Percentiles rank a stretch among this genome's conserved stretches.
Evolutionary conservation across 306 rosid genomes (phyloP).

Genomic region (Castanopsis chinensis): DNA sequence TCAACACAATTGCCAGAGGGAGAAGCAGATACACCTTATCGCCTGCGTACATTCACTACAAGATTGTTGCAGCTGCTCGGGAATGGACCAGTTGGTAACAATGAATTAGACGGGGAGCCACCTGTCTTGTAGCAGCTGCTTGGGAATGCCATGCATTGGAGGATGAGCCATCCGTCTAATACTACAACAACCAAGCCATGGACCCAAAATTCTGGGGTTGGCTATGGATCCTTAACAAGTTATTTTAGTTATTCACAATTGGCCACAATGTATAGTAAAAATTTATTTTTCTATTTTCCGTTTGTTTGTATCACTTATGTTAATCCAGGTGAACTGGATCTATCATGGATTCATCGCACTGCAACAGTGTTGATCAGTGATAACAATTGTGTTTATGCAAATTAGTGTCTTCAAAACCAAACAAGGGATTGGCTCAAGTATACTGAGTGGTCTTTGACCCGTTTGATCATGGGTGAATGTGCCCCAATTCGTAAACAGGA

Average conservation of each 20-base stretch:
- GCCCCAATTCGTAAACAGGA: neutral
- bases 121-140: neutral
- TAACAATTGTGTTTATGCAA: neutral
- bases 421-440: neutral
- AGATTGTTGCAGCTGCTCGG: conserved; percentile 23
- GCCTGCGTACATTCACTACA: conserved; percentile 22
- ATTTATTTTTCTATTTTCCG: neutral
- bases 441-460: neutral
- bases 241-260: too few relatives aligned
- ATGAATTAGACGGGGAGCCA: neutral
- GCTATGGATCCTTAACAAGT: too few relatives aligned
- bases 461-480: neutral
- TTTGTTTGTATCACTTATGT: neutral
- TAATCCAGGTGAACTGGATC: neutral
- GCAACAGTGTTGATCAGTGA: neutral
- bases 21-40: conserved; percentile 24
- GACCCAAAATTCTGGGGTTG: too few relatives aligned
- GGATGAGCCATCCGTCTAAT: too few relatives aligned
- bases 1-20: neutral
- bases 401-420: neutral
- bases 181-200: too few relatives aligned
- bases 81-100: neutral
- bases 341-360: neutral
- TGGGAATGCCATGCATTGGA: too few relatives aligned
- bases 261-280: neutral